Base-by-base conservation (phyloP, 805 yeast genomes). In the Sugiyamaella marilandica region DNA sequence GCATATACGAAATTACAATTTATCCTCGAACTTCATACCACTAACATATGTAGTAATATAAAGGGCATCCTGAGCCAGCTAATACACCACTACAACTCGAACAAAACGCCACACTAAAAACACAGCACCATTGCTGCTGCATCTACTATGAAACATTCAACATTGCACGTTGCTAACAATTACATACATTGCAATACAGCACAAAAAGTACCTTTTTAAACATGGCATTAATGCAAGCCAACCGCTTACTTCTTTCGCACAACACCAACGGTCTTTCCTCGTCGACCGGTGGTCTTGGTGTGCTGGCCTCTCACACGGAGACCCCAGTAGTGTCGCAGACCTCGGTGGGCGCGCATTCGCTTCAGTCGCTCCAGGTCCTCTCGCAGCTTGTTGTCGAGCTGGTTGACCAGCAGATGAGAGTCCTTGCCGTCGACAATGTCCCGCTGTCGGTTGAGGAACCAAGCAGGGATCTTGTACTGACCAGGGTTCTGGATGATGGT, bases 241-340 rank as follows among this genome's bases (percentile, higher is more conserved):
- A 3, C 37, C 37, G 37, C 37, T 57, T 68, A 64, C 62, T 67
- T 67, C 75, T 72, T 72, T 67, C 70, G 70, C 60, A 75, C 71
- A 67, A 75, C 70, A 65, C 74, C 75, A 60, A 71, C 74, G 63
- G 68, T 75, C 80, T 76, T 79, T 70, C 84, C 84, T 72, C 96
- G 91, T 83, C 99, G 90, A 78, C 97, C 95, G 71, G 99, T 94
- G 77, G 99, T 92, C 87, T 94, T 94, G 85, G 99, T 94, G 84
- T 94, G 99, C 84, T 94, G 99, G 82, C 99, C 99, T 85, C 99
- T 90, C 79, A 95, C 99, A 84, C 94, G 94, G 77, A 94, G 83
- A 77, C 97, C 97, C 98, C 97, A 94, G 92, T 85, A 91, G 84
- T 94, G 99, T 86, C 99, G 90, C 79, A 94, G 86, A 92, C 99